Conservation (phyloP, 495 filamentous ascomycete species). For the Tuber umbilicatum region DNA sequence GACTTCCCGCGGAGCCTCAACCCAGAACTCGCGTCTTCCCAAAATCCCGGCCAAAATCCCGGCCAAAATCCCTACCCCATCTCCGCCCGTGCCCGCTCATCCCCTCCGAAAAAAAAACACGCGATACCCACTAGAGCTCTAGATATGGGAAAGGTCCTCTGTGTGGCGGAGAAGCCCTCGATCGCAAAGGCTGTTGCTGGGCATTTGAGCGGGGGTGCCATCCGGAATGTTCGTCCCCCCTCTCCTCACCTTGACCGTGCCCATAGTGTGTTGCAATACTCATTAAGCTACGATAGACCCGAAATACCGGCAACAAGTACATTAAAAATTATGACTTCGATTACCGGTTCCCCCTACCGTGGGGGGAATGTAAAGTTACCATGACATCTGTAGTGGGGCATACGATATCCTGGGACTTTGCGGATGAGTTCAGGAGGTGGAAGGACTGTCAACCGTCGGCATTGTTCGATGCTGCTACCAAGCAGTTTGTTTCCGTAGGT, state of each 20-base stretch:
- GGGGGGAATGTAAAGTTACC: slow-evolving; percentile 74
- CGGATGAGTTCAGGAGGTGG: slow-evolving; percentile 64
- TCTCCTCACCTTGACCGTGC: not conserved
- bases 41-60: not conserved
- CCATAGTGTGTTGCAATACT: not conserved
- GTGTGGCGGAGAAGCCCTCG: slow-evolving; percentile 94
- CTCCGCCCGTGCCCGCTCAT: not conserved
- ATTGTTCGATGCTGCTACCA: slow-evolving; percentile 80
- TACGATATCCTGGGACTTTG: slow-evolving; percentile 68
- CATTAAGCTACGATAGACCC: slow-evolving; percentile 24
- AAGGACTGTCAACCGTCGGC: slow-evolving; percentile 64
- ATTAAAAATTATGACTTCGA: slow-evolving; percentile 92
- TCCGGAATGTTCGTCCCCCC: slow-evolving; percentile 35
- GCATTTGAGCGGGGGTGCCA: slow-evolving; percentile 71
- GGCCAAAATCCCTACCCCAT: not conserved
- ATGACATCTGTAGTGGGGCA: slow-evolving; percentile 93
- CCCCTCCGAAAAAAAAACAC: not conserved
- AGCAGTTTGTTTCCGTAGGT: slow-evolving; percentile 49
- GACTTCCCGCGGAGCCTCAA: not conserved
- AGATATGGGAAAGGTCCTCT: slow-evolving; percentile 52
- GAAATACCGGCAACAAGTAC: slow-evolving; percentile 58
- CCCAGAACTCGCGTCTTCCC: not conserved
- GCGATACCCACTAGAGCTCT: not conserved
- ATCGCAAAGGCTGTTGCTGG: slow-evolving; percentile 89
- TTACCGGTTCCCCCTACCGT: slow-evolving; percentile 73